Evolutionary conservation across 371 early-diverging fungal genomes (phyloP).

Genomic region (Dichotomocladium elegans): DNA sequence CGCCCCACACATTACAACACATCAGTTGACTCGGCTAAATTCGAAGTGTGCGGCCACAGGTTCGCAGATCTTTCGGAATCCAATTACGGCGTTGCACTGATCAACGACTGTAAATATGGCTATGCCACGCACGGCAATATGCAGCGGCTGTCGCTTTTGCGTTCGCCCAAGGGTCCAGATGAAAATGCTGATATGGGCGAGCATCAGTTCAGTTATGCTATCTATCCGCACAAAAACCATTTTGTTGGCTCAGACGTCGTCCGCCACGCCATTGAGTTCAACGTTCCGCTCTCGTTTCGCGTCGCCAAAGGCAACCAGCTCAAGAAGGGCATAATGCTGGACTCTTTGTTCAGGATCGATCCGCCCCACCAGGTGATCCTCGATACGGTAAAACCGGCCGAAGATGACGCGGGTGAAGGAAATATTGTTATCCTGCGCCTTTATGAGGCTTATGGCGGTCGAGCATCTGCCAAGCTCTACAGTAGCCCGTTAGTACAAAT

Average conservation of each 20-base stretch:
- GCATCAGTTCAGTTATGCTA: conserved; percentile 86
- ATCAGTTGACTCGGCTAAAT: conserved; percentile 85
- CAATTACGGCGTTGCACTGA: conserved; percentile 90
- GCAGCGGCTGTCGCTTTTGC: conserved; percentile 81
- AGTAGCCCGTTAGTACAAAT: no score
- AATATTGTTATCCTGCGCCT: conserved; percentile 70
- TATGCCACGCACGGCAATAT: conserved; percentile 79
- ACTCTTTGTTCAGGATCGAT: conserved; percentile 27
- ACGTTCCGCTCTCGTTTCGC: conserved; percentile 66
- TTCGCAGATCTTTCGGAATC: conserved; percentile 92
- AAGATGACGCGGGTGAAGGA: conserved; percentile 55
- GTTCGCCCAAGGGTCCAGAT: conserved; percentile 84
- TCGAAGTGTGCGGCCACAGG: conserved; percentile 84
- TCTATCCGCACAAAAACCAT: conserved; percentile 82
- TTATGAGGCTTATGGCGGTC: conserved; percentile 93
- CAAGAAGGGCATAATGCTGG: not conserved
- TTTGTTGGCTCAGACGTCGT: conserved; percentile 82
- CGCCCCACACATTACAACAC: conserved; percentile 95
- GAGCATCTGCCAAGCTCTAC: conserved; percentile 56
- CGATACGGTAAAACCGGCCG: conserved; percentile 86
- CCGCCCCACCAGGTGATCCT: conserved; percentile 64
- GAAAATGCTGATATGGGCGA: conserved; percentile 62
- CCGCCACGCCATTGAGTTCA: conserved; percentile 83
- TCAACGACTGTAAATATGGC: conserved; percentile 93
- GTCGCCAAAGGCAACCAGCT: not conserved